phyloP scores from a whole-genome alignment of 176 grass and related monocot genomes.

The Otatea glauca region DNA sequence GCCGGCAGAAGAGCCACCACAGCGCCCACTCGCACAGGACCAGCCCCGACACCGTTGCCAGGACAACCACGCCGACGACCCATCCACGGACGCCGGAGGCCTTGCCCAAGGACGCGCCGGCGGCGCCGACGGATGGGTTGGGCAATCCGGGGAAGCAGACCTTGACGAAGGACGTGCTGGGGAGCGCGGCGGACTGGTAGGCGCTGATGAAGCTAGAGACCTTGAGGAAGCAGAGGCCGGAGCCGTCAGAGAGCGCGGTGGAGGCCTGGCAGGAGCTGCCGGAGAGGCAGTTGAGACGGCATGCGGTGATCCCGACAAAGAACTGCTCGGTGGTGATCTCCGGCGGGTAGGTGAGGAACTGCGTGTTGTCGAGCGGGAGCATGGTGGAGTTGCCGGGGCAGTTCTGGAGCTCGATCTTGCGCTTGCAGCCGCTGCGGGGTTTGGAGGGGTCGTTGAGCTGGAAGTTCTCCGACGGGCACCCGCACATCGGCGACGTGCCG shows the following conservation, averaged over 20 bases:
- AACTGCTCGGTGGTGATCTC: conserved; percentile 75
- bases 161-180: conserved; percentile 96
- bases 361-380: conserved; percentile 69
- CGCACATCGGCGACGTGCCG: conserved; percentile 69
- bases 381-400: conserved; percentile 94
- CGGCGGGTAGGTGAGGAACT: conserved; percentile 88
- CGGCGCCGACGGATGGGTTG: conserved; percentile 20
- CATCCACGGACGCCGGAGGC: conserved; percentile 57
- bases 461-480: conserved; percentile 82
- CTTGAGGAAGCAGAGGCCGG: conserved; percentile 91
- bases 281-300: conserved; percentile 86
- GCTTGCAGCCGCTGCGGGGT: conserved; percentile 52
- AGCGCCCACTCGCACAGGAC: conserved; percentile 65
- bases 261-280: conserved; percentile 77
- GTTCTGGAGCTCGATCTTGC: conserved; percentile 47
- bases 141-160: conserved; percentile 58
- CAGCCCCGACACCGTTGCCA: conserved; percentile 59
- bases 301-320: conserved; percentile 86
- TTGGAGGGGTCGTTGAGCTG: conserved; percentile 31
- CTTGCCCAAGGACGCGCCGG: not conserved
- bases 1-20: conserved; percentile 83
- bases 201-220: conserved; percentile 73
- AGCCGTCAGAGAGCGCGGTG: conserved; percentile 85
- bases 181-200: conserved; percentile 78
- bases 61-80: conserved; percentile 59